These are phyloP conservation scores for Paramecium octaurelia DNA, from an alignment of 73 alveolate genomes.

Conservation along the genomic window DNA sequence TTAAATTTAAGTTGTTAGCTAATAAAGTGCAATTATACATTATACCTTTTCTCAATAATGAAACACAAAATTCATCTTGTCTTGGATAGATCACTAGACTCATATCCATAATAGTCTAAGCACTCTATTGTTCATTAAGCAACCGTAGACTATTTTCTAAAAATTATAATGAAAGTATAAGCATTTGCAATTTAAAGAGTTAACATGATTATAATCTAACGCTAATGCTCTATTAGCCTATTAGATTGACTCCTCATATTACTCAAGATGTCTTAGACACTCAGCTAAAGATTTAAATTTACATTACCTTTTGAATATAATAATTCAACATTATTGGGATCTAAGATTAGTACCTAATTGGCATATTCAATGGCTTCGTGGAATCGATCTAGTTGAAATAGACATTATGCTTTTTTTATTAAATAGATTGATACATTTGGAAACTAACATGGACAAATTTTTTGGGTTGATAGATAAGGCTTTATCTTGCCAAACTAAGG, in stretches of 20 bases:
- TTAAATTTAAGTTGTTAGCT: neutral
- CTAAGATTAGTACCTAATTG: neutral
- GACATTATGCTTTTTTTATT: neutral
- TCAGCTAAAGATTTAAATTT: neutral
- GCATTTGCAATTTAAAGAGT: neutral
- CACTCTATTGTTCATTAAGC: neutral
- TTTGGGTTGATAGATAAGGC: neutral
- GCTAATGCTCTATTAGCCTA: neutral
- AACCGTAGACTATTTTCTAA: neutral
- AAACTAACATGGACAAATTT: neutral
- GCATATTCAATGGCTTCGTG: neutral
- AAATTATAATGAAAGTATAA: neutral
- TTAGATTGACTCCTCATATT: neutral
- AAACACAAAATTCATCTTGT: neutral
- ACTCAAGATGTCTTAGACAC: neutral
- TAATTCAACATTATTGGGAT: neutral
- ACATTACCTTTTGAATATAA: neutral
- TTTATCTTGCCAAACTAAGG: neutral
- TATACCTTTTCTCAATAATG: neutral
- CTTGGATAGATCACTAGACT: neutral
- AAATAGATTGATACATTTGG: neutral
- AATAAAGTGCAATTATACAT: neutral
- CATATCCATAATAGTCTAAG: neutral
- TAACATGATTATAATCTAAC: neutral
- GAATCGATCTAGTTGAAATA: neutral